Evolutionary conservation across 208 protist species (phyloP).

Genomic region (Trypanosoma caninum): DNA sequence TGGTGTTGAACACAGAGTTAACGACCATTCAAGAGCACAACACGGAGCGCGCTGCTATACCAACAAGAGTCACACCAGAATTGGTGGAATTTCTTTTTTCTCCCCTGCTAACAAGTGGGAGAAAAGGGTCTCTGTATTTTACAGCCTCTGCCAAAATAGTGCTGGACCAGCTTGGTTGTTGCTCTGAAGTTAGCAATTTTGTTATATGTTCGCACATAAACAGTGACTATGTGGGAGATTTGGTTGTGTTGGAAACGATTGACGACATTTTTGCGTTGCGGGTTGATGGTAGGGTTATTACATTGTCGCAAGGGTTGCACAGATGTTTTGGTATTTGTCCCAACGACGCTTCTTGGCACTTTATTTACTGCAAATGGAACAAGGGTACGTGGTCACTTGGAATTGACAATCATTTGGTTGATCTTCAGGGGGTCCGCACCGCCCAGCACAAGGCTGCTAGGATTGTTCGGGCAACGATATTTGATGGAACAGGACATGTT

Average conservation of each 20-base stretch:
- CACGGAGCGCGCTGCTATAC: slow-evolving; percentile 41
- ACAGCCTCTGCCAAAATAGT: slow-evolving; percentile 17
- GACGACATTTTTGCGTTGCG: slow-evolving; percentile 36
- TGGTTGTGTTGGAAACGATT: slow-evolving; percentile 42
- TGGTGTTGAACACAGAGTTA: slow-evolving; percentile 39
- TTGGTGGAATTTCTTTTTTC: slow-evolving; percentile 38
- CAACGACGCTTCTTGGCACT: slow-evolving; percentile 49
- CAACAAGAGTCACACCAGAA: slow-evolving; percentile 35
- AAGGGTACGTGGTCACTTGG: slow-evolving; percentile 56
- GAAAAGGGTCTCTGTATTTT: slow-evolving; percentile 31
- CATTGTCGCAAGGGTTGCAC: slow-evolving; percentile 36
- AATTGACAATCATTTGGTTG: slow-evolving; percentile 53
- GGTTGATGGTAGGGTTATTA: slow-evolving; percentile 27
- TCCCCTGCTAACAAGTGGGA: slow-evolving; percentile 55
- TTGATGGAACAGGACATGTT: slow-evolving; percentile 65
- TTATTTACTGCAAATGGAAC: slow-evolving; percentile 63
- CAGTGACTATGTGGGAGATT: slow-evolving; percentile 55
- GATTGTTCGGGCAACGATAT: slow-evolving; percentile 38
- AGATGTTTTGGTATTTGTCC: slow-evolving; percentile 53
- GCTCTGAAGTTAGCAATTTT: slow-evolving; percentile 43
- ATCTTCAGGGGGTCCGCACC: slow-evolving; percentile 54
- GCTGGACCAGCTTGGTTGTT: slow-evolving; percentile 18
- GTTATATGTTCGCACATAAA: slow-evolving; percentile 56
- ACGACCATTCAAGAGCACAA: slow-evolving; percentile 32
- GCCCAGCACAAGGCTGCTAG: slow-evolving; percentile 41